These are phyloP conservation scores for Pisolithus tinctorius DNA, from an alignment of 768 basidiomycete species.

Conservation along the genomic window DNA sequence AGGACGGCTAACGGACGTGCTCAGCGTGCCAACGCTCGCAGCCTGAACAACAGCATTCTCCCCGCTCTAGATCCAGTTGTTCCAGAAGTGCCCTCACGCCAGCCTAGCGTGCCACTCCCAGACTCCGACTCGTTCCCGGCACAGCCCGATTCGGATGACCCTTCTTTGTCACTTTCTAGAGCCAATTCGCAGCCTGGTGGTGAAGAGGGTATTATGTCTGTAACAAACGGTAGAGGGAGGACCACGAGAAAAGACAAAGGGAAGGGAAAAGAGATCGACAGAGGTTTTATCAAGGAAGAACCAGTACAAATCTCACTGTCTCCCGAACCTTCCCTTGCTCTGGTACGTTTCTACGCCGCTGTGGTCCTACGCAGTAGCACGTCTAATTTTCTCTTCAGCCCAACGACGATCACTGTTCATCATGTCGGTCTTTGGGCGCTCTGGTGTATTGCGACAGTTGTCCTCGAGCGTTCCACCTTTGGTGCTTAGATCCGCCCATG, in stretches of 20 bases:
- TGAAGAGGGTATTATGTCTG: conserved; percentile 19
- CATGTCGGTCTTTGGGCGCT: conserved; percentile 74
- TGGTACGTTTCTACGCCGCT: conserved; percentile 26
- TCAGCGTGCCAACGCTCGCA: conserved; percentile 66
- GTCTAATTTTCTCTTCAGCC: conserved; percentile 28
- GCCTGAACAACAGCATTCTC: conserved; percentile 39
- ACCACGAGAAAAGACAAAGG: conserved; percentile 37
- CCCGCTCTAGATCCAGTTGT: conserved; percentile 32
- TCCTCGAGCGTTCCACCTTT: conserved; percentile 90
- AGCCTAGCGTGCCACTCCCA: conserved; percentile 32
- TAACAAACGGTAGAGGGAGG: conserved; percentile 21
- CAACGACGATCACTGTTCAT: conserved; percentile 83
- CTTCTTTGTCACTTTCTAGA: conserved; percentile 47
- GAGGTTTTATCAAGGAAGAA: conserved; percentile 40
- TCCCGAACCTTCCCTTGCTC: conserved; percentile 26
- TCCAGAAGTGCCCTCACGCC: conserved; percentile 34
- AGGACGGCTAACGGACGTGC: conserved; percentile 61
- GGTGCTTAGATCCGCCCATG: conserved; percentile 95
- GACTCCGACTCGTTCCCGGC: conserved; percentile 48
- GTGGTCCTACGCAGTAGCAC: conserved; percentile 1
- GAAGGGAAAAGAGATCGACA: conserved; percentile 39
- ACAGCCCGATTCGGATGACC: conserved; percentile 54
- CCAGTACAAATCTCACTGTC: conserved; percentile 32
- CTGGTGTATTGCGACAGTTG: conserved; percentile 98
- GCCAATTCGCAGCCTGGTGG: conserved; percentile 44